Evolutionary conservation across 305 asterid species (phyloP).

Genomic region (Stenogyne calaminthoides): DNA sequence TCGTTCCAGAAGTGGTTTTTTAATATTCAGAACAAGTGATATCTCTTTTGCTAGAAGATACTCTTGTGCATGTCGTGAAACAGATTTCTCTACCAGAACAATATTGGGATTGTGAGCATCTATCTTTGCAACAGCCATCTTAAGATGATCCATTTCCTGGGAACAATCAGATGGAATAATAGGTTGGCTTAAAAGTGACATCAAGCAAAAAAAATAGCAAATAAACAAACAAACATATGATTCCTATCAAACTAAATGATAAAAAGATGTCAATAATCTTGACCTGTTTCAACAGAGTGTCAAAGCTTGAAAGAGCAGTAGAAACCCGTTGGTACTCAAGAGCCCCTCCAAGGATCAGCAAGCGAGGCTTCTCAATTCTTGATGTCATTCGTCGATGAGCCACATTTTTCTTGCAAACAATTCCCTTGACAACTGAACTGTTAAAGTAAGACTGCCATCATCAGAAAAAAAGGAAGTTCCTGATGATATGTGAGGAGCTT

Average conservation of each 20-base stretch:
- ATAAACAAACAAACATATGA: constrained; percentile 2
- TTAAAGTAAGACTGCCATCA: constrained; percentile 33
- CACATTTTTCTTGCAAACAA: constrained; percentile 92
- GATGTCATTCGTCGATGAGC: constrained; percentile 97
- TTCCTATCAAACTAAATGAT: neutral
- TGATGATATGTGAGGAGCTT: constrained; percentile 17
- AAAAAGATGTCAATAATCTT: constrained; percentile 28
- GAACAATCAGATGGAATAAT: constrained; percentile 26
- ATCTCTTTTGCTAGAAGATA: constrained; percentile 90
- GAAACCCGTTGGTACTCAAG: constrained; percentile 97
- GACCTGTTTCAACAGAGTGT: constrained; percentile 97
- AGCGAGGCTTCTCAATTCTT: constrained; percentile 84
- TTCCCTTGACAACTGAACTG: constrained; percentile 86
- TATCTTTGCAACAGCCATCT: constrained; percentile 98
- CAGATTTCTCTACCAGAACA: constrained; percentile 98
- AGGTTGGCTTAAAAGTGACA: constrained; percentile 9
- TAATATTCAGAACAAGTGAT: constrained; percentile 92
- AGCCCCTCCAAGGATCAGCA: constrained; percentile 94
- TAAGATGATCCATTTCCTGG: constrained; percentile 99
- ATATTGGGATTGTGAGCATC: constrained; percentile 86
- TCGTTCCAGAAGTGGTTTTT: constrained; percentile 90
- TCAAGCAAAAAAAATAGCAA: constrained; percentile 2
- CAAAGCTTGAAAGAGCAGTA: constrained; percentile 89
- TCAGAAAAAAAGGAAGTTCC: constrained; percentile 21
- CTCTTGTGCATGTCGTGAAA: constrained; percentile 95